These are phyloP conservation scores for Pseudogymnoascus sp. DNA, from an alignment of 2,329 filamentous ascomycete genomes.

Conservation along the genomic window DNA sequence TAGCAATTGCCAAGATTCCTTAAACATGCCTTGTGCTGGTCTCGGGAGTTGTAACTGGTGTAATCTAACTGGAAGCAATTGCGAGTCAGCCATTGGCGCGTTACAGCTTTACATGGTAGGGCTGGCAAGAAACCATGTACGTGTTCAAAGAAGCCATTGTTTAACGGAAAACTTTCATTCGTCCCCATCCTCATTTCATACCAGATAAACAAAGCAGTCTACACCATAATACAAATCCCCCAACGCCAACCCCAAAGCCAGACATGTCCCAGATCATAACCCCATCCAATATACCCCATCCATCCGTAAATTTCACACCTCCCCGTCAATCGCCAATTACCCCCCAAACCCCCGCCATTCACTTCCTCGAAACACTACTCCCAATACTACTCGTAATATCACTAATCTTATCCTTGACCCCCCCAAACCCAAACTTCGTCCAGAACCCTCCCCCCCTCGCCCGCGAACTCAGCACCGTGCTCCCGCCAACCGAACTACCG, in stretches of 20 bases:
- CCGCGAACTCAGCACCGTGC: slow-evolving; percentile 20
- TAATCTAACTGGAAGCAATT: not conserved
- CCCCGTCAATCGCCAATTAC: slow-evolving; percentile 1
- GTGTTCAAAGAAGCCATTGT: not conserved
- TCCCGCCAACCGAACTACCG: not conserved
- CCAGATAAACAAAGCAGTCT: not conserved
- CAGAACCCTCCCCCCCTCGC: slow-evolving; percentile 25
- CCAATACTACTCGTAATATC: slow-evolving; percentile 22
- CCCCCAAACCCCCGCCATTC: not conserved
- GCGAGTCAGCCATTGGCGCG: not conserved
- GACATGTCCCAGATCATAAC: not conserved
- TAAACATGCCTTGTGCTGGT: not conserved
- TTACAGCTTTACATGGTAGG: not conserved
- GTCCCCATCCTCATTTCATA: not conserved
- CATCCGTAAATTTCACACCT: not conserved
- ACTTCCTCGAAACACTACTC: slow-evolving; percentile 18
- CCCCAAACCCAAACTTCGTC: slow-evolving; percentile 13
- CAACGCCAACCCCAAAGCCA: not conserved
- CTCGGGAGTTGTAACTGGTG: not conserved
- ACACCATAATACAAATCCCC: slow-evolving; percentile 6
- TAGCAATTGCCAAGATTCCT: not conserved
- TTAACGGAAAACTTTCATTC: not conserved
- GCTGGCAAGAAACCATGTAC: not conserved
- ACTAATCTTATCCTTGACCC: slow-evolving; percentile 21
- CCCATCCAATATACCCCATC: not conserved